Conservation (phyloP, 2,329 filamentous ascomycete genomes). For the Hypoxylon sp. region DNA sequence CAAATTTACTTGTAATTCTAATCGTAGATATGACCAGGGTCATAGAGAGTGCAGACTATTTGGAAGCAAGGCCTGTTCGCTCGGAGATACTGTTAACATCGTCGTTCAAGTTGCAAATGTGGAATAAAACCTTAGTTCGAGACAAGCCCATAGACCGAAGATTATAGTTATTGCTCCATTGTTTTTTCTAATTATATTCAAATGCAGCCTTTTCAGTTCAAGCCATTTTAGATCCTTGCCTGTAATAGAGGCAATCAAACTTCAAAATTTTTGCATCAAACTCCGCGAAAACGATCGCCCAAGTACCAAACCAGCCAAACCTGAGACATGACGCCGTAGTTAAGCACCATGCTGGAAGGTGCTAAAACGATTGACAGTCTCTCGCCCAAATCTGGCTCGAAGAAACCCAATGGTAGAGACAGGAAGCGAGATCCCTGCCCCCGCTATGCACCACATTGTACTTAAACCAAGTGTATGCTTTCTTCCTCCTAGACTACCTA, state of each 20-base stretch:
- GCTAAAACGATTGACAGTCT: neutral
- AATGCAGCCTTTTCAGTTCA: neutral
- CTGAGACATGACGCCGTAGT: slow-evolving; percentile 20
- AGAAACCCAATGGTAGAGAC: neutral
- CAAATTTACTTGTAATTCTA: neutral
- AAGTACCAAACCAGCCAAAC: slow-evolving; percentile 19
- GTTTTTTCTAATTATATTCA: neutral
- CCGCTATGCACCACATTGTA: neutral
- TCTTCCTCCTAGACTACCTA: neutral
- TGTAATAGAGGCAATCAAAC: neutral
- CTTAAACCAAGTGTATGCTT: neutral
- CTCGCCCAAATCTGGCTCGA: neutral
- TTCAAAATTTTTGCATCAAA: slow-evolving; percentile 11
- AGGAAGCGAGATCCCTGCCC: slow-evolving; percentile 5
- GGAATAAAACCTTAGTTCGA: neutral
- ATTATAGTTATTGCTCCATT: neutral
- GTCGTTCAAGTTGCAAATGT: neutral
- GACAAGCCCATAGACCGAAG: neutral
- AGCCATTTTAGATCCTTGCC: slow-evolving; percentile 11
- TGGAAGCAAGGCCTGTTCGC: neutral
- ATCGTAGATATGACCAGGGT: neutral
- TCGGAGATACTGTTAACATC: neutral
- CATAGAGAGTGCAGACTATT: neutral
- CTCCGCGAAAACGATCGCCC: slow-evolving; percentile 25
- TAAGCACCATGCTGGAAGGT: slow-evolving; percentile 1